Evolutionary conservation across 78 protist species (phyloP).

Genomic region (Pigoraptor vietnamica): DNA sequence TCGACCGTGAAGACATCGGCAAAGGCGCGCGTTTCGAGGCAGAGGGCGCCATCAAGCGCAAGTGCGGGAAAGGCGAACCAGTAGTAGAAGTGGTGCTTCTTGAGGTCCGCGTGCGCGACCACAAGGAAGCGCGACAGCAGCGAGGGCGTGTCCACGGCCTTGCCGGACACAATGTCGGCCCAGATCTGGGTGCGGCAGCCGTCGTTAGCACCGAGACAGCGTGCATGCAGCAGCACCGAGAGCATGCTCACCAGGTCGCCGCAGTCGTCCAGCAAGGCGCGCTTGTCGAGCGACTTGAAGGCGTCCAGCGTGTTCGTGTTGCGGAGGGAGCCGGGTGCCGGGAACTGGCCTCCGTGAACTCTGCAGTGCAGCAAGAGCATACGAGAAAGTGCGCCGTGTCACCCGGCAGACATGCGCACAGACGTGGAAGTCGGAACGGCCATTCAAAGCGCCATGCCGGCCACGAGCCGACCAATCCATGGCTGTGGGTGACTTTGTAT

Average conservation of each 20-base stretch:
- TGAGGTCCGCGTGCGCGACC: conserved; percentile 78
- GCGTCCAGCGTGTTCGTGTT: conserved; percentile 8
- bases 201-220: neutral
- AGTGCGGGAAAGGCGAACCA: conserved; percentile 84
- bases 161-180: conserved; percentile 57
- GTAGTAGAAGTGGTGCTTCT: conserved; percentile 71
- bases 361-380: neutral
- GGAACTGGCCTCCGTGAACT: neutral
- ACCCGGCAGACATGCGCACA: neutral
- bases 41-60: neutral
- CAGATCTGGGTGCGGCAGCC: conserved; percentile 1
- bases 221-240: neutral
- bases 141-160: conserved; percentile 38
- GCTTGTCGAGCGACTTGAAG: neutral
- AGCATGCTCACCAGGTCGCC: neutral
- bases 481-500: neutral
- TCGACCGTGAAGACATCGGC: neutral
- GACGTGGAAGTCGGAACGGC: neutral
- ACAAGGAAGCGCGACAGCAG: conserved; percentile 51
- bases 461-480: neutral
- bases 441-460: neutral
- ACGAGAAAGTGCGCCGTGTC: neutral
- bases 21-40: neutral
- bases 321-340: conserved; percentile 3
- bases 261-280: neutral